Evolutionary conservation across 139 green algal genomes (phyloP), one percentile per base, ranked within the genome.

Genomic region (Spirogloea muscicola): DNA sequence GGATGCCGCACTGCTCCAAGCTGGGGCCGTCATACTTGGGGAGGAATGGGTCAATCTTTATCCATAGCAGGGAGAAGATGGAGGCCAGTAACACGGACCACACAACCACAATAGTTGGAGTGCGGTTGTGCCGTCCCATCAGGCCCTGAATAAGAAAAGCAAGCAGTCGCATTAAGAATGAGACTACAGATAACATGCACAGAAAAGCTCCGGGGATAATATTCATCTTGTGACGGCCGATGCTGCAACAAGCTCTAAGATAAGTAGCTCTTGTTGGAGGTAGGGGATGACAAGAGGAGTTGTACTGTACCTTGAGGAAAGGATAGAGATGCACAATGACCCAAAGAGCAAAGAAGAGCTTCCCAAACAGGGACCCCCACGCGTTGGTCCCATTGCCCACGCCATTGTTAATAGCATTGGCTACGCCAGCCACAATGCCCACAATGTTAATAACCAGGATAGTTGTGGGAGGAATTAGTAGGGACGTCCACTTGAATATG

Each of bases 51-150:
- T 43, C 42, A 43, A 71, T 58, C 48, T 64, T 74, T 31, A 68
- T 40, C 69, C 69, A 78, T 13, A 78, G 18, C 2, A 78, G 55
- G 4, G 69, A 78, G 58, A 78, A 72, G 55, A 69, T 59, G 37
- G 42, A 51, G 3, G 69, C 55, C 18, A 78, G 69, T 21, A 78
- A 57, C 3, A 58, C 38, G 58, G 57, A 57, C 69, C 69, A 78
- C 43, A 78, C 69, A 6, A 78, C 40, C 21, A 78, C 34, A 40
- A 78, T 72, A 33, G 69, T 78, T 13, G 69, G 69, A 31, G 60
- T 58, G 21, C 44, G 29, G 58, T 55, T 55, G 69, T 38, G 36
- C 3, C 42, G 39, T 4, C 69, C 69, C 3, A 75, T 49, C 39
- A 78, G 31, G 40, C 69, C 69, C n/a, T n/a, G n/a, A n/a, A n/a